Evolutionary conservation across 768 basidiomycete genomes (phyloP).

Genomic region (Lactarius hengduanensis): DNA sequence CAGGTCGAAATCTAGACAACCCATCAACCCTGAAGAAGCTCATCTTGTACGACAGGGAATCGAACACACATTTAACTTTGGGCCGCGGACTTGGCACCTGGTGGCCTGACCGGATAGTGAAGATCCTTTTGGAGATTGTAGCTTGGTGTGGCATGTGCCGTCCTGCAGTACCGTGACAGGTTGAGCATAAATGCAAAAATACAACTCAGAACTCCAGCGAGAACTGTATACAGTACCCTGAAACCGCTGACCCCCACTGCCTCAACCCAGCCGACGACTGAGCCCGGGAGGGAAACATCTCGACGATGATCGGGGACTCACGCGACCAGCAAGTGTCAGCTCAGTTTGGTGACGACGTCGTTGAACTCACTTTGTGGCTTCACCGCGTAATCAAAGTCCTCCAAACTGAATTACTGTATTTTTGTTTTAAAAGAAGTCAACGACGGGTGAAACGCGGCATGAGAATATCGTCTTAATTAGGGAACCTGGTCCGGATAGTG

Average conservation of each 20-base stretch:
- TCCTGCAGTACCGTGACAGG: too few relatives aligned
- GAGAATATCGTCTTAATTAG: neutral
- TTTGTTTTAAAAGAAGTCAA: neutral
- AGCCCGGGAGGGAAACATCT: neutral
- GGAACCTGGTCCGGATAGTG: neutral
- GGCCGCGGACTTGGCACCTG: neutral
- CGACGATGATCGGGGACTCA: neutral
- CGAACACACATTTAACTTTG: neutral
- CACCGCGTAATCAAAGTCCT: neutral
- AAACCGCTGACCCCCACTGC: neutral
- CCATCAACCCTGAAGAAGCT: neutral
- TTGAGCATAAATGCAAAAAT: neutral
- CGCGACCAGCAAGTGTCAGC: neutral
- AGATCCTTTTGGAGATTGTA: neutral
- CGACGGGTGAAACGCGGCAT: neutral
- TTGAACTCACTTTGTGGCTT: neutral
- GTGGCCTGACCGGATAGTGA: neutral
- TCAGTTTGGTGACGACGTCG: neutral
- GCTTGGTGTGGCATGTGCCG: neutral
- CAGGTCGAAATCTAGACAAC: neutral
- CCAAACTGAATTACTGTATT: too few relatives aligned
- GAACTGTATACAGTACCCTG: neutral
- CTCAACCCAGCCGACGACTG: neutral
- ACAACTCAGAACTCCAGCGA: conserved; percentile 13
- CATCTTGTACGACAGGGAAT: neutral